Evolutionary conservation across 208 protist species (phyloP), one percentile per base, ranked within the genome.

Genomic region (Leishmania tarentolae): DNA sequence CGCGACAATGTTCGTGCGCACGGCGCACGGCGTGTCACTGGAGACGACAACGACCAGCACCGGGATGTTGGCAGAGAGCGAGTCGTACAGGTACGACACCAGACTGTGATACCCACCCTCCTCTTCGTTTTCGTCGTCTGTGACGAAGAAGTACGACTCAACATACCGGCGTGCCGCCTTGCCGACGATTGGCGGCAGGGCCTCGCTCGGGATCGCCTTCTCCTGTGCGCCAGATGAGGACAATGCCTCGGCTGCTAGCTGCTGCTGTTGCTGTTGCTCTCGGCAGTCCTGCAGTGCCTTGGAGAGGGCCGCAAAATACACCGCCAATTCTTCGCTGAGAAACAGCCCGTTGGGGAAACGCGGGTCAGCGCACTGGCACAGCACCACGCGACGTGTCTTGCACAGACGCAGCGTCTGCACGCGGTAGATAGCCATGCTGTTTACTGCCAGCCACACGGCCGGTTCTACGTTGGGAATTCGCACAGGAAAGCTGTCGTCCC

Each of bases 401-500:
- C 91, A 94, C 56, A 87, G 75, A 73, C 84, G 81, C 42, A 92
- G 84, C 44, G 87, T 91, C 75, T 86, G 76, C 44, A 82, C 56
- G 59, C 80, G 88, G 78, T 94, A 94, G 44, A 89, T 59, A 31
- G 72, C 59, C 69, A 92, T 75, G 81, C 75, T 75, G 76, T 84
- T 87, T 21, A 68, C 87, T n/a, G 87, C 91, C 56, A 94, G 81
- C 89, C 91, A 94, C 74, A 92, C 83, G 35, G 85, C 71, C 11
- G 81, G 82, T 47, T 82, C 80, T 46, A 79, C 76, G 71, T 63
- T 73, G 5, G 80, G 78, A 59, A 87, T 77, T 71, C 83, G 86
- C 35, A 86, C 87, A 3, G 93, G 93, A 77, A 93, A 96, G 76
- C 90, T 91, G 78, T 96, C 91, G 75, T 96, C 91, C 93, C 93